phyloP scores from a whole-genome alignment of 148 eudicot genomes.

The Dianthus caryophyllus region DNA sequence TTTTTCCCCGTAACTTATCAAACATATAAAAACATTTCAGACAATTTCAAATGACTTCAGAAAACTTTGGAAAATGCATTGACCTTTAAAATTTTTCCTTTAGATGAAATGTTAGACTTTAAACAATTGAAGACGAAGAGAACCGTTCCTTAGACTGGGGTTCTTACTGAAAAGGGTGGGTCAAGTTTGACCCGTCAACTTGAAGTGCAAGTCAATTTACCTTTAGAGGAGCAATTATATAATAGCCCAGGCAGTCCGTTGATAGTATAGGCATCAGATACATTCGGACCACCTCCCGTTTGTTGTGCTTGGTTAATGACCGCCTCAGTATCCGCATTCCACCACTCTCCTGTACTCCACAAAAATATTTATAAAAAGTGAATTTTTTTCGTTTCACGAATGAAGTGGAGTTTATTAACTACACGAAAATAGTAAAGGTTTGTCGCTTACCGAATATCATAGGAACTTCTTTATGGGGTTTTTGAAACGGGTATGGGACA shows the following conservation, averaged over 20 bases:
- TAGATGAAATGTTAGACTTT: too few species aligned
- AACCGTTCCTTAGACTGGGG: too few species aligned
- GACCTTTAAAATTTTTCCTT: too few species aligned
- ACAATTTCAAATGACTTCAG: too few species aligned
- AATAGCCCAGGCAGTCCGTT: constrained; percentile 56
- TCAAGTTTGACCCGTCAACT: too few species aligned
- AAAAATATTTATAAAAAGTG: not conserved
- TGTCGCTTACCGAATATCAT: constrained; percentile 34
- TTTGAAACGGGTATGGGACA: constrained; percentile 40
- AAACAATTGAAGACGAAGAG: too few species aligned
- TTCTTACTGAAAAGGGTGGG: too few species aligned
- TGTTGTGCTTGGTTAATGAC: constrained; percentile 39
- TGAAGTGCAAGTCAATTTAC: constrained; percentile 4
- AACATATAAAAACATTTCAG: too few species aligned
- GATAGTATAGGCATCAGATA: constrained; percentile 57
- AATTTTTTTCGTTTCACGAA: not conserved
- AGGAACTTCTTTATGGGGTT: constrained; percentile 46
- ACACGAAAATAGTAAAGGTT: constrained; percentile 33
- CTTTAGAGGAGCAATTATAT: constrained; percentile 45
- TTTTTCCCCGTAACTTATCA: too few species aligned
- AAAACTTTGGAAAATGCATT: too few species aligned
- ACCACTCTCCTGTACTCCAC: constrained; percentile 46
- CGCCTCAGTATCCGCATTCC: constrained; percentile 49
- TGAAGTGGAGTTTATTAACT: not conserved
- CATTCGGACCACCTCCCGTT: constrained; percentile 53